These are phyloP conservation scores for Ichthyophonus hoferi DNA, from an alignment of 208 protist species.

Conservation along the genomic window DNA sequence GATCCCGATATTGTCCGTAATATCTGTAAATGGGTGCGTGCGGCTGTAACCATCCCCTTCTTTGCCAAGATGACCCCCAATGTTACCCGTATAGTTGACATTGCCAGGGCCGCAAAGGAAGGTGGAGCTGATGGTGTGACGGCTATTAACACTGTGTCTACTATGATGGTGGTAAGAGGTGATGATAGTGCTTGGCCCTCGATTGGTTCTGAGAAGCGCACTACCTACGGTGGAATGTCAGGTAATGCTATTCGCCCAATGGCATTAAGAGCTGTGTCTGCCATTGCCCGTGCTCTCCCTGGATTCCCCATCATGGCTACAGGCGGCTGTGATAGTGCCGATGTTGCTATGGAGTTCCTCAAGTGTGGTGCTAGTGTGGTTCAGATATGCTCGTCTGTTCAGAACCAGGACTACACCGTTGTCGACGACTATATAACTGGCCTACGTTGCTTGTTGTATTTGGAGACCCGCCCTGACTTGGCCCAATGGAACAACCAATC, in stretches of 20 bases:
- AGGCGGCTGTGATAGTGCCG: slow-evolving; percentile 64
- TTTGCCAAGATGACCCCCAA: slow-evolving; percentile 85
- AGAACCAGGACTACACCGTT: slow-evolving; percentile 77
- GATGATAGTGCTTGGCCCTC: slow-evolving; percentile 65
- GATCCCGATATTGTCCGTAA: slow-evolving; percentile 65
- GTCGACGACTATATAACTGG: slow-evolving; percentile 73
- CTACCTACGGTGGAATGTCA: slow-evolving; percentile 78
- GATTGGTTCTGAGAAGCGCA: slow-evolving; percentile 67
- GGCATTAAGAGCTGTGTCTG: slow-evolving; percentile 54
- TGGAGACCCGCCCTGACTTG: slow-evolving; percentile 60
- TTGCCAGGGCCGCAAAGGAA: slow-evolving; percentile 72
- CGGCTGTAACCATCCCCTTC: slow-evolving; percentile 64
- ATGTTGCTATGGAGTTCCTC: slow-evolving; percentile 72
- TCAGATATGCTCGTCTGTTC: slow-evolving; percentile 72
- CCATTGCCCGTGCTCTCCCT: slow-evolving; percentile 57
- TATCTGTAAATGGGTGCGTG: slow-evolving; percentile 69
- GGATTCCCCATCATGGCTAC: slow-evolving; percentile 75
- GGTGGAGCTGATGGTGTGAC: slow-evolving; percentile 72
- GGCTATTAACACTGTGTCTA: slow-evolving; percentile 78
- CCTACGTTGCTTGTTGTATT: slow-evolving; percentile 67
- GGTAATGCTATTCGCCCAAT: slow-evolving; percentile 77
- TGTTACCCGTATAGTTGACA: slow-evolving; percentile 69
- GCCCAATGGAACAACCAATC: slow-evolving; percentile 55
- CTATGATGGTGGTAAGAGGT: slow-evolving; percentile 65
- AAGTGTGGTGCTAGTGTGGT: slow-evolving; percentile 64